Conservation (phyloP, 495 filamentous ascomycete species). For the Penicillium alfredii region DNA sequence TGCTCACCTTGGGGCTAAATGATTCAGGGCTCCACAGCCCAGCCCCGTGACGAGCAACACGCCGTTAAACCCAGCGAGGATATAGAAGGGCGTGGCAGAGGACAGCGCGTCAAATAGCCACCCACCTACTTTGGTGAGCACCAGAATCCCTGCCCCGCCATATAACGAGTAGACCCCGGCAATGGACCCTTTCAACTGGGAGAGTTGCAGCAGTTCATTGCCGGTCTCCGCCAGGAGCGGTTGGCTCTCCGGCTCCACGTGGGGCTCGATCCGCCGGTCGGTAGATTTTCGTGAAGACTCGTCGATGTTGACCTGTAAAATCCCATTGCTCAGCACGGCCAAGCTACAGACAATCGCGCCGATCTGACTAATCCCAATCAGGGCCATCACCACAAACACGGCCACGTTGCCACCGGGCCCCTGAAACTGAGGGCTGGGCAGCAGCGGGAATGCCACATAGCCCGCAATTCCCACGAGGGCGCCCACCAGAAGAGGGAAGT, state of each 20-base stretch:
- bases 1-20: slow-evolving; percentile 17
- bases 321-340: slow-evolving; percentile 72
- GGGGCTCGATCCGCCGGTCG: slow-evolving; percentile 12
- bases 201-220: slow-evolving; percentile 27
- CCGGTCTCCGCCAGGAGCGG: slow-evolving; percentile 25
- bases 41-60: slow-evolving; percentile 56
- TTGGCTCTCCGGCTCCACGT: slow-evolving; percentile 32
- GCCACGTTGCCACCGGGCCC: slow-evolving; percentile 50
- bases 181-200: slow-evolving; percentile 80
- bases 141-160: slow-evolving; percentile 83
- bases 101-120: slow-evolving; percentile 68
- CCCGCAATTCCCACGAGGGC: slow-evolving; percentile 67
- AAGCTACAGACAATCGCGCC: slow-evolving; percentile 92
- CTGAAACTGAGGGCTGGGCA: slow-evolving; percentile 64
- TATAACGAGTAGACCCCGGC: slow-evolving; percentile 88
- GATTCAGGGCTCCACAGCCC: slow-evolving; percentile 28
- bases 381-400: slow-evolving; percentile 70
- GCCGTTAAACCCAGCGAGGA: slow-evolving; percentile 85
- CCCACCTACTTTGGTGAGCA: slow-evolving; percentile 91
- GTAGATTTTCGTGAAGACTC: slow-evolving; percentile 21
- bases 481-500: slow-evolving; percentile 67
- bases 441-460: slow-evolving; percentile 63
- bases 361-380: slow-evolving; percentile 87
- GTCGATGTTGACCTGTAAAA: slow-evolving; percentile 48
- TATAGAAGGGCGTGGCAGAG: slow-evolving; percentile 76